Evolutionary conservation across 2,329 filamentous ascomycete species (phyloP), one percentile per base, ranked within the genome.

Genomic region (Teratosphaeriaceae sp.): DNA sequence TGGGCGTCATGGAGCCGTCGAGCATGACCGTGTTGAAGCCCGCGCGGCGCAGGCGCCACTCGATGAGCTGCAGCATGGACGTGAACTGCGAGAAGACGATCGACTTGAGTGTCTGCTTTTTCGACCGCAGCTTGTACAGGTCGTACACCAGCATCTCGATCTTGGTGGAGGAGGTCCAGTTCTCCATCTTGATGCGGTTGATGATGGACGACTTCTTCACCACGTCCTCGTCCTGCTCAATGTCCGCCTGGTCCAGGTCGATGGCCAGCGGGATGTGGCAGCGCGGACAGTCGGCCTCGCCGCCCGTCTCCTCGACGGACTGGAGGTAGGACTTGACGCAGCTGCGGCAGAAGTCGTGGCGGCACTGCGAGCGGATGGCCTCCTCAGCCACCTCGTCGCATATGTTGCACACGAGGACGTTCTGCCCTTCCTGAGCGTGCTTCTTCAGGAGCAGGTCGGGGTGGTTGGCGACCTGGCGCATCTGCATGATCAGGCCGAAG

Each of bases 71-170:
- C 46, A 97, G 72, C 90, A 97, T 97, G 1, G 87, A 92, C 0
- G 90, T 96, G 61, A 97, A 97, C 59, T 96, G 89, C 7, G 87
- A 94, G 64, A 97, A 97, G 51, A 97, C 92, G 59, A 97, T 97
- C 3, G 87, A 94, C 69, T 98, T 98, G 64, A 92, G 84, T 0
- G 88, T 94, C 49, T 88, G 82, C 63, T 94, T 95, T 68, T 94
- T 86, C 45, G 85, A 94, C 45, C 92, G 82, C 29, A 97, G 76
- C 64, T 86, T 85, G 71, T 94, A 92, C 2, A 98, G 76, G 59
- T 97, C 88, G 59, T 96, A 94, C 8, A 97, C 84, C 5, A 98
- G 78, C 63, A 94, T 82, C 68, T 98, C 92, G 53, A 98, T 98
- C 71, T 98, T 98, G 49, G 89, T 96, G 1, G 88, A 96, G 0